These are phyloP conservation scores for Mycena alexandri DNA, from an alignment of 768 basidiomycete genomes.

Conservation along the genomic window DNA sequence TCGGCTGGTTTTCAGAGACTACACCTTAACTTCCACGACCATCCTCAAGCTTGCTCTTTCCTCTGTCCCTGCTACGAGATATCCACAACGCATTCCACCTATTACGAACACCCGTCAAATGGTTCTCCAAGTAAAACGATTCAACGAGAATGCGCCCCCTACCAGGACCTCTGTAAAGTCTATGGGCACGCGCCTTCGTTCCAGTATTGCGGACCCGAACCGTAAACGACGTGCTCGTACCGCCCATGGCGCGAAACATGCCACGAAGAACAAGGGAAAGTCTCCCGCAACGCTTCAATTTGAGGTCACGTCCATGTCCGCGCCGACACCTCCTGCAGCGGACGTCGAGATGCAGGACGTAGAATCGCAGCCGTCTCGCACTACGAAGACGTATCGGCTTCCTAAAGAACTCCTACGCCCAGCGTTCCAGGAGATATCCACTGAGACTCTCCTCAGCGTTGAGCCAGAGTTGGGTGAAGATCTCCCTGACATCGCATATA, in stretches of 20 bases:
- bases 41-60: too few species aligned
- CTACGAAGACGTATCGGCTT: slow-evolving; percentile 51
- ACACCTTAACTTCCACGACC: too few species aligned
- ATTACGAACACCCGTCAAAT: too few species aligned
- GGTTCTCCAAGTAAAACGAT: slow-evolving; percentile 27
- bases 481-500: slow-evolving; percentile 58
- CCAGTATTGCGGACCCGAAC: slow-evolving; percentile 21
- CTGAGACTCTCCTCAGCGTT: slow-evolving; percentile 56
- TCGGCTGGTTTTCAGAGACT: too few species aligned
- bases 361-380: slow-evolving; percentile 18
- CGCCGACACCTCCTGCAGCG: slow-evolving; percentile 15
- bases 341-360: slow-evolving; percentile 43
- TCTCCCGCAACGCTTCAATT: slow-evolving; percentile 24
- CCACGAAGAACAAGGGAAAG: slow-evolving; percentile 21
- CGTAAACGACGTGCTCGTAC: slow-evolving; percentile 14
- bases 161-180: slow-evolving; percentile 14
- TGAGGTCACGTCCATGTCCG: slow-evolving; percentile 33
- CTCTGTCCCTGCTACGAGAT: too few species aligned
- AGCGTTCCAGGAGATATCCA: slow-evolving; percentile 51
- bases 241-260: slow-evolving; percentile 19
- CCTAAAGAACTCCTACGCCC: slow-evolving; percentile 64
- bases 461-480: slow-evolving; percentile 54
- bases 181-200: slow-evolving; percentile 28
- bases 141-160: slow-evolving; percentile 33
- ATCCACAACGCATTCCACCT: neutral